Base-by-base conservation (phyloP, 2,329 filamentous ascomycete genomes). In the Aaosphaeria arxii region DNA sequence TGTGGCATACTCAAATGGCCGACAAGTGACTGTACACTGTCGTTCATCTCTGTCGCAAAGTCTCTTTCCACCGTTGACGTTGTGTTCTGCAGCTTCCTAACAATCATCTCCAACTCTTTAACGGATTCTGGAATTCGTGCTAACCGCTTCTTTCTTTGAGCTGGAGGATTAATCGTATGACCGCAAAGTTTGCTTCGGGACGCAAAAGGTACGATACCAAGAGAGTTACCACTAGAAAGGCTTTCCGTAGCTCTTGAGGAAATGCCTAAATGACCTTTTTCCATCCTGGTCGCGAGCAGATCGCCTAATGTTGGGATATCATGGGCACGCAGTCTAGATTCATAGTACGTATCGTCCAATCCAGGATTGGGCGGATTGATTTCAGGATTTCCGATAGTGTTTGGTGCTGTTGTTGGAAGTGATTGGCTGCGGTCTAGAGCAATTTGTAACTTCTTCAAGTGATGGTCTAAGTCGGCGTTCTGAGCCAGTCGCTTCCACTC, bases 401-500 rank as follows among this genome's bases (percentile, higher is more conserved):
- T 24, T 24, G 17, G 17, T 24, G 17, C 17, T 9, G 33, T 36
- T 36, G 33, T 9, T n/a, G 33, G n/a, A 9, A n/a, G n/a, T 36
- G 33, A 36, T n/a, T 36, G 33, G 24, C 24, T 7, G 17, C 39
- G 39, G 39, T 11, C 7, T n/a, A 40, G 17, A 7, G 24, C 24
- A 28, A 40, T 9, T 4, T 40, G 39, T 9, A 40, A 9, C 17
- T 69, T 40, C 7, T 65, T 46, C 1, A 82, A 49, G 52, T 82
- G 76, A 0, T 59, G 39, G 0, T 67, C 72, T 1, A 83, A 66
- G 30, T 77, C 68, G 7, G 69, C 50, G 40, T 84, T 84, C 5
- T 73, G 66, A n/a, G 69, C 74, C 0, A 80, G 55, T 0, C 75
- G 71, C 4, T 62, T 51, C 79, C 79, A 84, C 44, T 80, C 74